Evolutionary conservation across 164 flowering plant species (phyloP).

Genomic region (Vitis labrusca): DNA sequence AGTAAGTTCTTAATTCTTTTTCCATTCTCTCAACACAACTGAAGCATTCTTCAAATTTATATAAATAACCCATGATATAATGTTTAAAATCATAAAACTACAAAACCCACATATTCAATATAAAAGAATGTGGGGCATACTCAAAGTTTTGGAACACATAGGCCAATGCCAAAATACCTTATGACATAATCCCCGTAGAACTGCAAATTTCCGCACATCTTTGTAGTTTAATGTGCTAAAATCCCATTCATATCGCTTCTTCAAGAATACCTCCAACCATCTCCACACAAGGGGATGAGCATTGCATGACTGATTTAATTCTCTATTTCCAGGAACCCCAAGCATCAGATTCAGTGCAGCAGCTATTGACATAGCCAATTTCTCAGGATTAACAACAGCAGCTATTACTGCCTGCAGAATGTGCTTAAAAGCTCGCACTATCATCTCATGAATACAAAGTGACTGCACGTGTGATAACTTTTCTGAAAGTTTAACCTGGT

Average conservation of each 20-base stretch:
- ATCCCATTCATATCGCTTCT: constrained; percentile 93
- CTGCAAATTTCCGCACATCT: constrained; percentile 82
- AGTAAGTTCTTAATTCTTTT: no score
- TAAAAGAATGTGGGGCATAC: not conserved
- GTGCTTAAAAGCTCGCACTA: constrained; percentile 95
- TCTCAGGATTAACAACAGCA: constrained; percentile 51
- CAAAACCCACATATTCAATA: not conserved
- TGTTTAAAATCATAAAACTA: not conserved
- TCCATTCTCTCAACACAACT: no score
- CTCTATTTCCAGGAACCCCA: constrained; percentile 63
- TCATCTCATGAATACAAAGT: constrained; percentile 98
- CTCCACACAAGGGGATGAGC: constrained; percentile 71
- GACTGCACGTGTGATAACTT: constrained; percentile 95
- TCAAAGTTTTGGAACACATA: not conserved
- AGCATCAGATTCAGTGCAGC: constrained; percentile 87
- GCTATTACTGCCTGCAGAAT: constrained; percentile 89
- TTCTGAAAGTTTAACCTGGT: constrained; percentile 93
- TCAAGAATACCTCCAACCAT: constrained; percentile 82
- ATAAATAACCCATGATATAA: not conserved
- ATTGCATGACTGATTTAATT: constrained; percentile 34
- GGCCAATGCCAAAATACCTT: constrained; percentile 50
- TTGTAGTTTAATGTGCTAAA: constrained; percentile 54
- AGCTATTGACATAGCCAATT: constrained; percentile 72
- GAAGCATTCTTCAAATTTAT: no score
- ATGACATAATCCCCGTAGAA: constrained; percentile 89